Percentiles rank a stretch among this genome's conserved stretches.
Conservation (phyloP, 2,329 filamentous ascomycete genomes). For the Fusarium nematophilum region DNA sequence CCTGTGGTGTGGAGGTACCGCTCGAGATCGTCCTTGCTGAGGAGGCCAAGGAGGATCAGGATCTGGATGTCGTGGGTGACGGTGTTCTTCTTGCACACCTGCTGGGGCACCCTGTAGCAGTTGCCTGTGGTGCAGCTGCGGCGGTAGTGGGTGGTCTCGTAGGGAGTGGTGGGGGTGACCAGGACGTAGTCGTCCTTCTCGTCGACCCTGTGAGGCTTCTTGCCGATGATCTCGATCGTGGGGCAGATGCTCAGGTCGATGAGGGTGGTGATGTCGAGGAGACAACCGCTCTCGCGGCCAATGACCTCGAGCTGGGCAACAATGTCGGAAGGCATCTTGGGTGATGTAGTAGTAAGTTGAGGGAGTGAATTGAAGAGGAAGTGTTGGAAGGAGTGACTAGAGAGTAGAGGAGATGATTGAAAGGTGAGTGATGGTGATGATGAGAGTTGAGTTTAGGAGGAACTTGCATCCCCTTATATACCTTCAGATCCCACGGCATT, state of each 20-base stretch:
- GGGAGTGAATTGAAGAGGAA: no score
- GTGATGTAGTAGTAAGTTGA: slow-evolving; percentile 3
- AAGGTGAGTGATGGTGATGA: slow-evolving; percentile 20
- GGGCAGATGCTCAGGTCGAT: slow-evolving; percentile 36
- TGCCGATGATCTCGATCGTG: slow-evolving; percentile 34
- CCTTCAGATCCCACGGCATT: neutral
- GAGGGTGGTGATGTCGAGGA: slow-evolving; percentile 37
- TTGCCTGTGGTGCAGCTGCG: slow-evolving; percentile 2
- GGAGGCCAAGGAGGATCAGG: slow-evolving; percentile 34
- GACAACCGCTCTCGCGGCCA: slow-evolving; percentile 33
- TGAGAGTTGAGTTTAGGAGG: neutral
- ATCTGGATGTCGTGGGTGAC: slow-evolving; percentile 36
- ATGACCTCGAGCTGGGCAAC: slow-evolving; percentile 36
- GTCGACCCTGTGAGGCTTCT: slow-evolving; percentile 29
- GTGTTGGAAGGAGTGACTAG: slow-evolving; percentile 20
- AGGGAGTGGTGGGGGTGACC: slow-evolving; percentile 31
- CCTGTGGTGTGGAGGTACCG: slow-evolving; percentile 36
- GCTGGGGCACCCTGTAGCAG: slow-evolving; percentile 31
- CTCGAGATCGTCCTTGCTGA: slow-evolving; percentile 36
- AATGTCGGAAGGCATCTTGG: slow-evolving; percentile 34
- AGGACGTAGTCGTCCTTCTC: slow-evolving; percentile 33
- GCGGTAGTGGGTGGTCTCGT: slow-evolving; percentile 9
- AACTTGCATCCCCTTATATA: slow-evolving; percentile 21
- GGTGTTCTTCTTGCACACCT: slow-evolving; percentile 36
- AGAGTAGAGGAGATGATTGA: slow-evolving; percentile 12